Base-by-base conservation (phyloP, 2,329 filamentous ascomycete genomes). In the Aspergillus thermomutatus region DNA sequence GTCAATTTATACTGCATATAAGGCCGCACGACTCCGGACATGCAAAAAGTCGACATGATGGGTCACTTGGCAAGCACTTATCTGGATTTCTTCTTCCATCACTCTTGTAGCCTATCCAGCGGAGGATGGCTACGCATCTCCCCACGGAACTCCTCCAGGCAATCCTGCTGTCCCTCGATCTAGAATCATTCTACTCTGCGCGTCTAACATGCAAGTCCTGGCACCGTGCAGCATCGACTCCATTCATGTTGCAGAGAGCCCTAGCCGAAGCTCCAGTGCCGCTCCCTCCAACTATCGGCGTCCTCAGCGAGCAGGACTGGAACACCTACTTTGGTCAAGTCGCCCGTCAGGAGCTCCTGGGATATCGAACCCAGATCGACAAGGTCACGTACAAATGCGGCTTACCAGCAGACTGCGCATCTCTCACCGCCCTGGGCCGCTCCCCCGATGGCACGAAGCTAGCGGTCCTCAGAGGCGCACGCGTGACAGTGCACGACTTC, bases 111-210 rank as follows among this genome's bases (percentile, higher is more conserved):
- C n/a, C n/a, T n/a, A n/a, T n/a, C n/a, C n/a, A n/a, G n/a, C n/a
- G n/a, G 31, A 40, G 40, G 14, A 58, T 58, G 59, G 48, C 55
- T 26, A 34, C 50, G 21, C 49, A 28, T 37, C 59, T 66, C 11
- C 64, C 64, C 8, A 49, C 53, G 28, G 64, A 66, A 50, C 55
- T 66, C 34, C 53, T 65, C 28, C 61, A 64, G 40, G 59, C 58
- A 23, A 59, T 66, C 47, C 60, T 65, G 8, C 53, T 57, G 28
- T 49, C 57, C 43, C 45, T 60, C 10, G 60, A 64, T 23, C 31
- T 57, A 6, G 61, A 66, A 48, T 57, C 60, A 1, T 66, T 61
- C 51, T 43, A 54, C 37, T 52, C 60, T 19, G 61, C 60, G n/a
- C 61, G 61, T 9, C 54, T 59, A 41, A 50, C 58, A 25, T 66